phyloP scores from a whole-genome alignment of 192 early-diverging fungal species.

The Coemansia sp. region DNA sequence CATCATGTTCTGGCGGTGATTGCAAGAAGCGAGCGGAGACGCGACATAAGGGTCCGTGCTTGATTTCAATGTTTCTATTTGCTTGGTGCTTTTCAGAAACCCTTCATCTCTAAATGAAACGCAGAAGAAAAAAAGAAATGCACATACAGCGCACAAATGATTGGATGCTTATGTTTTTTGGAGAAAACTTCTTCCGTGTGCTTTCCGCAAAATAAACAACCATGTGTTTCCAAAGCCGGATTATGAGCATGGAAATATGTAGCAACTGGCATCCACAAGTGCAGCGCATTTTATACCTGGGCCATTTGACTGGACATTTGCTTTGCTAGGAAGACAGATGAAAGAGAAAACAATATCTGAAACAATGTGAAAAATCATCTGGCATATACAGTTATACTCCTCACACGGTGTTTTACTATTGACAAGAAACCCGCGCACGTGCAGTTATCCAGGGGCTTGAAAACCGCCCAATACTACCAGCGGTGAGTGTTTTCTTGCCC shows the following conservation, averaged over 20 bases:
- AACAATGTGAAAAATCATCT: conserved; percentile 1
- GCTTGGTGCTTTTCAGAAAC: neutral
- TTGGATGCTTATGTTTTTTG: neutral
- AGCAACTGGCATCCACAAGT: neutral
- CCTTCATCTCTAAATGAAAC: neutral
- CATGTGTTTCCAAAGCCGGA: neutral
- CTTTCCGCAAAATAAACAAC: neutral
- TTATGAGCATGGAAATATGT: neutral
- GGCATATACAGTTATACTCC: neutral
- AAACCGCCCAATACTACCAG: neutral
- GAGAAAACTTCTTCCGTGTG: neutral
- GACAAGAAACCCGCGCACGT: conserved; percentile 8
- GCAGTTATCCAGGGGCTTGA: conserved; percentile 5
- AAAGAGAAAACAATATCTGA: conserved; percentile 1
- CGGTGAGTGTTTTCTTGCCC: neutral
- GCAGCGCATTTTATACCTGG: conserved; percentile 4
- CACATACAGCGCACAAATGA: neutral
- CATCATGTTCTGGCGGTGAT: neutral
- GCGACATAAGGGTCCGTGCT: neutral
- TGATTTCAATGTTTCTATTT: neutral
- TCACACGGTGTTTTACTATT: neutral
- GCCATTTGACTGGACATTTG: conserved; percentile 1
- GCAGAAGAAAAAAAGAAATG: neutral
- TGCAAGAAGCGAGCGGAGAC: neutral
- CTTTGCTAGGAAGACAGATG: neutral